phyloP scores from a whole-genome alignment of 306 rosid species.

The Malus domestica region DNA sequence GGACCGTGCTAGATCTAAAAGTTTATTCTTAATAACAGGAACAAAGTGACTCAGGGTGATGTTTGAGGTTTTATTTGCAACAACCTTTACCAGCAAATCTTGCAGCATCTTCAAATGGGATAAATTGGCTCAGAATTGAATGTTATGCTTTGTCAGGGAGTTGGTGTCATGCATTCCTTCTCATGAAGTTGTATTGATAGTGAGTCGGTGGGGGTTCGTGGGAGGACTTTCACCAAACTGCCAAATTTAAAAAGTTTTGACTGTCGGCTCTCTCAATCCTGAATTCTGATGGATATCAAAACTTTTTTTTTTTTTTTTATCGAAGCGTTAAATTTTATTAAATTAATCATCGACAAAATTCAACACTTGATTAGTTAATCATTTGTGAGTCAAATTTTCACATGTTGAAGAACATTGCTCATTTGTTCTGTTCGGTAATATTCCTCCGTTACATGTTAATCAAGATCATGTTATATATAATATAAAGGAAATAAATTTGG shows the following conservation, averaged over 20 bases:
- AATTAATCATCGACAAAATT: no score
- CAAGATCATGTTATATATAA: no score
- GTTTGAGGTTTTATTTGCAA: not conserved
- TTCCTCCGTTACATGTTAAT: no score
- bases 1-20: no score
- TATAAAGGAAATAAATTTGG: no score
- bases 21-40: no score
- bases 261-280: not conserved
- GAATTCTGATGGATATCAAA: not conserved
- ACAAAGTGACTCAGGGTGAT: not conserved
- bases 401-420: not conserved
- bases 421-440: no score
- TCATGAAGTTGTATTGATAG: not conserved
- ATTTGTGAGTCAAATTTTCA: not conserved
- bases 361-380: not conserved
- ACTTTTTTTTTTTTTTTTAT: no score
- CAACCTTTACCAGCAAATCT: not conserved
- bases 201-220: not conserved
- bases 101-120: not conserved
- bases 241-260: not conserved
- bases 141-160: no score
- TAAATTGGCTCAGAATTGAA: no score
- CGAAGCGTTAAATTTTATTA: no score
- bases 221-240: not conserved
- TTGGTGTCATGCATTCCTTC: no score